Conservation (phyloP, 169 alveolate genomes). For the Plasmodium coatneyi region DNA sequence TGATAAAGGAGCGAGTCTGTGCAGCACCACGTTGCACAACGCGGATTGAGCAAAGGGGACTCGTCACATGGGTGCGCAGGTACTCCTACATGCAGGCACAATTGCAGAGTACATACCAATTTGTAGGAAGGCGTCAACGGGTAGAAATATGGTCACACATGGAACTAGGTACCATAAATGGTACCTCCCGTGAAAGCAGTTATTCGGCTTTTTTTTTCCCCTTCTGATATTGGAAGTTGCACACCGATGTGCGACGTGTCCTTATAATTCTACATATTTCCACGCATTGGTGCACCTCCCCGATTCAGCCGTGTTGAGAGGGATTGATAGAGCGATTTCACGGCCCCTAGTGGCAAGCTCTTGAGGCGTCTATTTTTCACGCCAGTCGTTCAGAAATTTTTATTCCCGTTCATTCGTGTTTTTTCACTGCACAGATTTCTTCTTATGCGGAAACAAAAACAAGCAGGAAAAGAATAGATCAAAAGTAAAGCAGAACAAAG, state of each 20-base stretch:
- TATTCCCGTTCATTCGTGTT: background rate
- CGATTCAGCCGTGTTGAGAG: too few relatives aligned
- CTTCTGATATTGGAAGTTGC: too few relatives aligned
- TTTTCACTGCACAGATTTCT: background rate
- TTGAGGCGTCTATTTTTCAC: background rate
- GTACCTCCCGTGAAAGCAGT: background rate
- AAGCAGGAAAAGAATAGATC: background rate
- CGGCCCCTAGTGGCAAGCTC: too few relatives aligned
- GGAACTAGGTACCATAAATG: background rate
- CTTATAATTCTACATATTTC: too few relatives aligned
- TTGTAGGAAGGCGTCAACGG: background rate
- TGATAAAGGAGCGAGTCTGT: background rate
- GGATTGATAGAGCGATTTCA: too few relatives aligned
- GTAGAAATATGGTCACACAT: background rate
- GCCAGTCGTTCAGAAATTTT: background rate
- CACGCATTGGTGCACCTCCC: too few relatives aligned
- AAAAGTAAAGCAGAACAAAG: background rate
- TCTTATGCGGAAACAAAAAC: background rate
- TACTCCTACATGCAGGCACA: background rate
- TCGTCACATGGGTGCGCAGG: background rate
- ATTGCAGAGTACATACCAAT: background rate
- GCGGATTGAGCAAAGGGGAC: background rate
- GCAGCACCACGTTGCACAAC: slow-evolving; percentile 42
- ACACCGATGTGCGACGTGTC: too few relatives aligned
- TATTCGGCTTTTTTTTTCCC: background rate